phyloP scores from a whole-genome alignment of 306 rosid genomes.

The Medicago ruthenica region DNA sequence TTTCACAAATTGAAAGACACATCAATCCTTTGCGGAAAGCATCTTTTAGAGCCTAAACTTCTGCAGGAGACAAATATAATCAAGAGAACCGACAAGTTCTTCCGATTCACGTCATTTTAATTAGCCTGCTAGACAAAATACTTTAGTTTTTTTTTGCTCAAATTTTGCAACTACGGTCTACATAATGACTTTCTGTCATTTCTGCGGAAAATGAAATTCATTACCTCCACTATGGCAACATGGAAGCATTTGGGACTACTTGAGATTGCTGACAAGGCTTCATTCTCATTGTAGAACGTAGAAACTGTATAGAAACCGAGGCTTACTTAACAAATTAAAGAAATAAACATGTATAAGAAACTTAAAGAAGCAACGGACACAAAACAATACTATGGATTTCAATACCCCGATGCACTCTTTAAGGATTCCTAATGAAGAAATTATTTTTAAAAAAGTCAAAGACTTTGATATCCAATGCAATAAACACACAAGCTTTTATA shows the following conservation, averaged over 20 bases:
- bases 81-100: too few species aligned
- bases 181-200: background rate
- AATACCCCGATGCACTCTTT: background rate
- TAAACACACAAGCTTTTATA: too few species aligned
- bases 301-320: conserved; percentile 58
- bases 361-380: background rate
- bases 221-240: conserved; percentile 83
- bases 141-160: background rate
- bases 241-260: conserved; percentile 72
- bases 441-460: too few species aligned
- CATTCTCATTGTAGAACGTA: conserved; percentile 63
- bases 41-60: conserved; percentile 5
- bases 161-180: conserved; percentile 14
- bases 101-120: background rate
- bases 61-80: background rate
- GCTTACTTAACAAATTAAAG: conserved; percentile 39
- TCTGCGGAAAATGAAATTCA: background rate
- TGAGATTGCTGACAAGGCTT: conserved; percentile 72
- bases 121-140: conserved; percentile 29
- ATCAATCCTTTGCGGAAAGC: conserved; percentile 14
- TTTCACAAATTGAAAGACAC: conserved; percentile 26
- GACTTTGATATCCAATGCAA: too few species aligned
- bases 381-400: background rate
- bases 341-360: conserved; percentile 7
- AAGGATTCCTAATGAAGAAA: too few species aligned